Conservation (phyloP, 2,329 filamentous ascomycete genomes). For the Neurospora crassa region DNA sequence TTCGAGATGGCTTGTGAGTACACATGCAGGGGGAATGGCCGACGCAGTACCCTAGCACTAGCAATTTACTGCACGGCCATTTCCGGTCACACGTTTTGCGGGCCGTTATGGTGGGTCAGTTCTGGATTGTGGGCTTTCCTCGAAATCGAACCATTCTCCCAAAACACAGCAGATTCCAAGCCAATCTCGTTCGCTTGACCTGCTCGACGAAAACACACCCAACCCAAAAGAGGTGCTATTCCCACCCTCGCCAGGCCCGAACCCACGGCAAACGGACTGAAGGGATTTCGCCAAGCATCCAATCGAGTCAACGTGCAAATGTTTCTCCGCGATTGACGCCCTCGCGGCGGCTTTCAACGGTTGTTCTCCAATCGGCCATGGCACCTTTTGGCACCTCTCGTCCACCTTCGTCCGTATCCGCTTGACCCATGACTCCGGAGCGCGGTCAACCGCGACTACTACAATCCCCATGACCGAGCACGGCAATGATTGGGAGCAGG, state of each 20-base stretch:
- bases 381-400: neutral
- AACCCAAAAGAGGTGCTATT: neutral
- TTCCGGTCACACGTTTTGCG: constrained; percentile 17
- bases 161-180: neutral
- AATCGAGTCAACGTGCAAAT: neutral
- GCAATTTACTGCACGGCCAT: constrained; percentile 11
- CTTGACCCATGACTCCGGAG: neutral
- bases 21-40: neutral
- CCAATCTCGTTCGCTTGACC: neutral
- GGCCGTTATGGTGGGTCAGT: constrained; percentile 1
- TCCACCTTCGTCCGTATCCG: neutral
- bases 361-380: neutral
- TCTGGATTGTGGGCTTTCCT: constrained; percentile 8
- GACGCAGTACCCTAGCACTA: constrained; percentile 6
- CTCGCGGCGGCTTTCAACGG: neutral
- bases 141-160: neutral
- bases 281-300: neutral
- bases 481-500: neutral
- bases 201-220: neutral
- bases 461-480: neutral
- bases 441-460: neutral
- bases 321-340: neutral
- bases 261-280: neutral
- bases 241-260: neutral
- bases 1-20: constrained; percentile 11